Evolutionary conservation across 2,329 filamentous ascomycete species (phyloP), one percentile per base, ranked within the genome.

Genomic region (Massarina eburnea): DNA sequence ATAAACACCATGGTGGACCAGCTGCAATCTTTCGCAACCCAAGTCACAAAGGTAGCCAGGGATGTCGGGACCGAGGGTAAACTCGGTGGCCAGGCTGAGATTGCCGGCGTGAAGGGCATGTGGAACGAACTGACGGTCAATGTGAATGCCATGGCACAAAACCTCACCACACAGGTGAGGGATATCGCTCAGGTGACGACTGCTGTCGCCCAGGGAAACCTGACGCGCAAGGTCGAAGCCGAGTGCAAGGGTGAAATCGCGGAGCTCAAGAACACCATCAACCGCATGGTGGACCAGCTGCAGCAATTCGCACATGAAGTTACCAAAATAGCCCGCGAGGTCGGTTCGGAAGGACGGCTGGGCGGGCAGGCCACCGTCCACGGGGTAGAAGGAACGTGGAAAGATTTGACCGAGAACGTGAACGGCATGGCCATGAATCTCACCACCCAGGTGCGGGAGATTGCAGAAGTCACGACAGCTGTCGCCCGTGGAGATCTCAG

Each of bases 1-100:
- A 84, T 85, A 62, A 85, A 85, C 55, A 79, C 76, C 58, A 85
- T 85, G 82, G 82, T 85, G 67, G 81, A 84, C 54, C 78, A 83
- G 57, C 68, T 85, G n/a, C 81, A 82, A 52, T 83, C 80, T 0
- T 85, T 84, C 61, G 81, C 81, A 17, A 83, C 81, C 40, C 79
- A 85, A 66, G 81, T 85, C 52, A 83, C 81, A 44, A 81, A 82
- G 62, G 81, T 85, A 39, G 81, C 81, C 41, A 76, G 80, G 55
- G 81, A 85, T 67, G 81, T 85, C 68, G 81, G 81, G 36, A 84
- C 80, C 8, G 81, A 84, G 55, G 81, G 81, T 63, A 81, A 81
- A 15, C 75, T 85, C 19, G 81, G 81, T 46, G 82, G 81, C 12
- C 81, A 85, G 62, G 81, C 81, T 37, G 80, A 83, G 59, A 83